Conservation (phyloP, 192 early-diverging fungal genomes). For the Thoreauomyces humboldtii region DNA sequence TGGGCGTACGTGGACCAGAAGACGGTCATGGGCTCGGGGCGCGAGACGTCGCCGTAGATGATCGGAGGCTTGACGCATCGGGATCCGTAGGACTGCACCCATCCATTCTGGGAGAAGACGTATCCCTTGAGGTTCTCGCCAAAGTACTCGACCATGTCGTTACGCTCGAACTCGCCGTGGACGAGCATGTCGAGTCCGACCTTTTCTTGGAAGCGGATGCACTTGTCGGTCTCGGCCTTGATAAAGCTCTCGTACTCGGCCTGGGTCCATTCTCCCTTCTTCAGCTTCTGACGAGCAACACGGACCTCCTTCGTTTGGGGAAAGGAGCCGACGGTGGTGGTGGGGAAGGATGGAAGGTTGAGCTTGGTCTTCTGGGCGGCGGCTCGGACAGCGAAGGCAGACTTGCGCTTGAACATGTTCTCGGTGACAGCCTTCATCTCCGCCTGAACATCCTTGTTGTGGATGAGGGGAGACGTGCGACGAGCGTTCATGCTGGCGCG, state of each 20-base stretch:
- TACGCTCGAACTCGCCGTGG: conserved; percentile 96
- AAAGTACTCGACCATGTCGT: conserved; percentile 88
- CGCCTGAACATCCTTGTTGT: conserved; percentile 75
- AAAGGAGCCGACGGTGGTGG: conserved; percentile 98
- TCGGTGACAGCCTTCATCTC: conserved; percentile 56
- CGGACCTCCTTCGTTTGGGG: conserved; percentile 98
- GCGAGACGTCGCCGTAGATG: conserved; percentile 94
- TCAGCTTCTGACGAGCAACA: conserved; percentile 83
- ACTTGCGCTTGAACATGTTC: conserved; percentile 72
- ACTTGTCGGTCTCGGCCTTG: conserved; percentile 78
- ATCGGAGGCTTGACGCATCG: conserved; percentile 97
- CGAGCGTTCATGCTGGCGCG: conserved; percentile 53
- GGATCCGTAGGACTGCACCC: conserved; percentile 96
- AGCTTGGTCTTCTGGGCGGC: conserved; percentile 69
- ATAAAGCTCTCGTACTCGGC: conserved; percentile 79
- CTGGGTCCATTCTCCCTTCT: conserved; percentile 71
- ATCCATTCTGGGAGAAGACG: conserved; percentile 93
- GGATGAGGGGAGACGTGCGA: conserved; percentile 75
- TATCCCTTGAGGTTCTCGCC: conserved; percentile 92
- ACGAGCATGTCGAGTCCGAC: conserved; percentile 92
- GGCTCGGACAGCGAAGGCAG: conserved; percentile 70
- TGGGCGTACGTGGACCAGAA: conserved; percentile 82
- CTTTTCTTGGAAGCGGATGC: conserved; percentile 86
- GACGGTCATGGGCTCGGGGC: conserved; percentile 91
- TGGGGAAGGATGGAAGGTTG: conserved; percentile 88